Evolutionary conservation across 257 asterid genomes (phyloP).

Genomic region (Solanum bukasovii): DNA sequence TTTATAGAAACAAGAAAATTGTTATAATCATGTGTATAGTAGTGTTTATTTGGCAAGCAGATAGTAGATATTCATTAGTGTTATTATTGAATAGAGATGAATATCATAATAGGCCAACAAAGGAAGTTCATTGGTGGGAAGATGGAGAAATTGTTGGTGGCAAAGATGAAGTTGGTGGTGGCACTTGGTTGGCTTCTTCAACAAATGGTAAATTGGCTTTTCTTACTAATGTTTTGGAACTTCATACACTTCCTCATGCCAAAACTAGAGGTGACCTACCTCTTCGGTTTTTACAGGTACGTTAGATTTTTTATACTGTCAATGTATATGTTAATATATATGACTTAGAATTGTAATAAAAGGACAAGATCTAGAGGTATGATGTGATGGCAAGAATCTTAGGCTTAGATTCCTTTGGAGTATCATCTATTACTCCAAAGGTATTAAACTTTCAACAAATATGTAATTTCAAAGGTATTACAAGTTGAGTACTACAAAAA

Average conservation of each 20-base stretch:
- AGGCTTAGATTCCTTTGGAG: no score
- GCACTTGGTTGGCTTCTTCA: constrained; percentile 74
- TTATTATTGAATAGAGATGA: constrained; percentile 74
- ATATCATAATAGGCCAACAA: constrained; percentile 71
- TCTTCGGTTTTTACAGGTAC: constrained; percentile 49
- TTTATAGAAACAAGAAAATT: no score
- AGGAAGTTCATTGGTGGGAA: constrained; percentile 67
- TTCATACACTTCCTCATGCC: constrained; percentile 37
- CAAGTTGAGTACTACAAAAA: neutral
- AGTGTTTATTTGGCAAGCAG: constrained; percentile 61
- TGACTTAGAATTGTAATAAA: no score
- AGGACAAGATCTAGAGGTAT: neutral
- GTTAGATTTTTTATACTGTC: accelerated
- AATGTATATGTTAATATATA: no score
- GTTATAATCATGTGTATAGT: constrained; percentile 37
- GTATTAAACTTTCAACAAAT: neutral
- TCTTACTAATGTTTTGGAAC: constrained; percentile 58
- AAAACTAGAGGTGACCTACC: constrained; percentile 62
- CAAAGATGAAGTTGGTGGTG: constrained; percentile 59
- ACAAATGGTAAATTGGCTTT: constrained; percentile 48
- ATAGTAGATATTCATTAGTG: constrained; percentile 48
- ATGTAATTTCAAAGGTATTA: neutral
- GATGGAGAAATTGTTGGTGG: constrained; percentile 57
- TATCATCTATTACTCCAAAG: no score
- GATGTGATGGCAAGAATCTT: no score